Conservation (phyloP, 371 early-diverging fungal species). For the Zychaea mexicana region DNA sequence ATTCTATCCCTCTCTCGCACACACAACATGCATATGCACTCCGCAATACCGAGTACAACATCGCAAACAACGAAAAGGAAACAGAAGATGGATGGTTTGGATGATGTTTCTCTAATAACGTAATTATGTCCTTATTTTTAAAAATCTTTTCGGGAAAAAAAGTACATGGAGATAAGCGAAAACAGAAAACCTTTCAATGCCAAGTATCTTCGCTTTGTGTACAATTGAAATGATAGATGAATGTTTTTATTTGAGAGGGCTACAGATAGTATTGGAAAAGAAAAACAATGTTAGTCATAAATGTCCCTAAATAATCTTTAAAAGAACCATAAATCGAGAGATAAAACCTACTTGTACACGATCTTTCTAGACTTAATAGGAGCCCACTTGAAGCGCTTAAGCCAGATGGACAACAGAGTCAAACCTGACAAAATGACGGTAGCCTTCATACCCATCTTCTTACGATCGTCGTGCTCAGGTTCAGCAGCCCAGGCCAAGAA, state of each 20-base stretch:
- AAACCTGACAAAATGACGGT: conserved; percentile 65
- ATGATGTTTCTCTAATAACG: conserved; percentile 1
- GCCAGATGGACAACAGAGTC: conserved; percentile 67
- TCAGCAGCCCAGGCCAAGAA: conserved; percentile 96
- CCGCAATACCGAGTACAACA: no score
- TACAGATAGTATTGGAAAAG: background rate
- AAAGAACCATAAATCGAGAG: no score
- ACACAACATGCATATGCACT: no score
- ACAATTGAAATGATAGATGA: conserved; percentile 3
- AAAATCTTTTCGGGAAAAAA: background rate
- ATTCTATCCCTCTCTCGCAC: no score
- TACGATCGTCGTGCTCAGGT: conserved; percentile 97
- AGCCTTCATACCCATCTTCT: conserved; percentile 95
- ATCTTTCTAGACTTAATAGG: conserved; percentile 83
- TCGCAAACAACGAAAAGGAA: background rate
- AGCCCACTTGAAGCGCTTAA: conserved; percentile 83
- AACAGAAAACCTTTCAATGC: background rate
- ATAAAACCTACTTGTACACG: conserved; percentile 69
- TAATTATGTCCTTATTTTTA: conserved; percentile 3
- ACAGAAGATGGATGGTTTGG: background rate
- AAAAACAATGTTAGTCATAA: background rate
- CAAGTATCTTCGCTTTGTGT: conserved; percentile 1
- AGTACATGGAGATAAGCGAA: conserved; percentile 7
- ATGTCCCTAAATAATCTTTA: no score
- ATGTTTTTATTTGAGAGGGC: conserved; percentile 30